Evolutionary conservation across 1,284 basidiomycete species (phyloP).

Genomic region (Abortiporus biennis): DNA sequence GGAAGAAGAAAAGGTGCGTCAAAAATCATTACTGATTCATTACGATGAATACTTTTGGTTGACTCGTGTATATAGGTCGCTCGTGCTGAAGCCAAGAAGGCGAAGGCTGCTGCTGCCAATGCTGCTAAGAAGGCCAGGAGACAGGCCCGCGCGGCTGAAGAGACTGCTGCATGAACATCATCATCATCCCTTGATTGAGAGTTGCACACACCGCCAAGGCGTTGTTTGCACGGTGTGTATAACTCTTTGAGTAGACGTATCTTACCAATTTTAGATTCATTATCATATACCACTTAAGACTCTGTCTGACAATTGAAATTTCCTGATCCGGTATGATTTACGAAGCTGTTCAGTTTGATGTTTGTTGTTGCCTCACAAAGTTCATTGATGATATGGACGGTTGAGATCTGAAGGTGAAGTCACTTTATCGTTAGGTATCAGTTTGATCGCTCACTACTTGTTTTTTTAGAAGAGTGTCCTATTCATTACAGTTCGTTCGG

Average conservation of each 20-base stretch:
- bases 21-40: not conserved
- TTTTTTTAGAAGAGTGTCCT: too few relatives aligned
- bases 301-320: not conserved
- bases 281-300: not conserved
- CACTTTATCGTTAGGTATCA: too few relatives aligned
- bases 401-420: too few relatives aligned
- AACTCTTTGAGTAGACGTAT: not conserved
- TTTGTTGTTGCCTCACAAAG: too few relatives aligned
- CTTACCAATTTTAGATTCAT: not conserved
- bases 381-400: too few relatives aligned
- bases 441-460: too few relatives aligned
- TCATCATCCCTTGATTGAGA: not conserved
- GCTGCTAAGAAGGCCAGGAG: constrained; percentile 95
- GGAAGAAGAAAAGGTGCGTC: constrained; percentile 57
- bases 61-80: constrained; percentile 35
- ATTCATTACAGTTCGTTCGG: too few relatives aligned
- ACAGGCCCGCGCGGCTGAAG: constrained; percentile 34
- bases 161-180: constrained; percentile 12
- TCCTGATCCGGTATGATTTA: not conserved
- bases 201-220: not conserved
- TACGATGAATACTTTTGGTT: constrained; percentile 5
- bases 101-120: constrained; percentile 77
- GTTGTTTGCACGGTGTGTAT: not conserved
- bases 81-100: constrained; percentile 79
- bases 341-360: too few relatives aligned